phyloP scores from a whole-genome alignment of 345 rosid genomes.

The Euphorbia peplus region DNA sequence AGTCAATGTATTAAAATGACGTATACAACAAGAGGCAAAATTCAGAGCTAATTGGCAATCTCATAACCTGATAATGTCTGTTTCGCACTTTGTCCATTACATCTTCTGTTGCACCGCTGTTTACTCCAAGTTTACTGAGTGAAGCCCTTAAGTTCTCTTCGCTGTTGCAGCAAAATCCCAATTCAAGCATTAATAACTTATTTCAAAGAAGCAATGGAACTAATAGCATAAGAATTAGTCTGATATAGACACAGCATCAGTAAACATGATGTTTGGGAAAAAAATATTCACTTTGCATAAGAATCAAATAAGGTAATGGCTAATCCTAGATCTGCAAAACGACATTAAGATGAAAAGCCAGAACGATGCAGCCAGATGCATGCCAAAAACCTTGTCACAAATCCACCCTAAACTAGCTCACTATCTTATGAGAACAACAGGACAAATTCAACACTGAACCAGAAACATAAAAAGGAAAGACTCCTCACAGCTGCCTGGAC shows the following conservation, averaged over 20 bases:
- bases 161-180: constrained; percentile 31
- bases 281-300: not conserved
- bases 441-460: too few relatives aligned
- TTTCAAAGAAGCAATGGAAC: not conserved
- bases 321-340: too few relatives aligned
- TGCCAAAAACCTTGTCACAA: too few relatives aligned
- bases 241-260: not conserved
- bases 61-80: constrained; percentile 75
- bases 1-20: not conserved
- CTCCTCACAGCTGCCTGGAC: too few relatives aligned
- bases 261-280: not conserved
- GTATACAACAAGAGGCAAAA: constrained; percentile 8
- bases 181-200: not conserved
- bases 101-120: constrained; percentile 59
- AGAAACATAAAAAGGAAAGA: too few relatives aligned
- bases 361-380: too few relatives aligned
- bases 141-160: constrained; percentile 89
- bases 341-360: too few relatives aligned
- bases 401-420: too few relatives aligned
- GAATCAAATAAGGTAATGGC: not conserved
- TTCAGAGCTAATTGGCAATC: constrained; percentile 10
- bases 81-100: constrained; percentile 76
- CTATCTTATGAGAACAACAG: too few relatives aligned
- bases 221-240: not conserved
- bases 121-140: constrained; percentile 70